Evolutionary conservation across 2,329 filamentous ascomycete genomes (phyloP).

Genomic region (Calonectria henricotiae): DNA sequence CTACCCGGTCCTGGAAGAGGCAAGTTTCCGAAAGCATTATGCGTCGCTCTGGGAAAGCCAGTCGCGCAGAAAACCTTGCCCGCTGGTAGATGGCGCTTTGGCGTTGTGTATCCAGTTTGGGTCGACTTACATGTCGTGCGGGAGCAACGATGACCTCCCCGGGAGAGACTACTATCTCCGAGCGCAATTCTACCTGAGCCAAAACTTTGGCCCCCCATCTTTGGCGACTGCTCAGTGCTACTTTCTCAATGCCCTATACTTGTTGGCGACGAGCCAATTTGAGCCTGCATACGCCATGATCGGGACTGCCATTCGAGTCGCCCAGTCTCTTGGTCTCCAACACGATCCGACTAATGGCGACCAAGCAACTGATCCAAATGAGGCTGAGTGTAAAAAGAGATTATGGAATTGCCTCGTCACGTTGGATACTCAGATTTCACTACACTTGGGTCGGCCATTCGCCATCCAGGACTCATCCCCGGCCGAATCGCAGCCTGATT

Average conservation of each 20-base stretch:
- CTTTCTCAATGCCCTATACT: constrained; percentile 63
- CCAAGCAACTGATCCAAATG: neutral
- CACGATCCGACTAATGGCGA: neutral
- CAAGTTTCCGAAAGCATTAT: constrained; percentile 48
- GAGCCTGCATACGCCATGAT: constrained; percentile 45
- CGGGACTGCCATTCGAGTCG: constrained; percentile 41
- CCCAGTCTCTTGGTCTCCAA: constrained; percentile 46
- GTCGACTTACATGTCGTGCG: constrained; percentile 48
- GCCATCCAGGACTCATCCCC: constrained; percentile 16
- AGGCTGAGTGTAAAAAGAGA: constrained; percentile 2
- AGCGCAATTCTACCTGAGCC: constrained; percentile 61
- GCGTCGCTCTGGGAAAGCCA: constrained; percentile 44
- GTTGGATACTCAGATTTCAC: constrained; percentile 43
- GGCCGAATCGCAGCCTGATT: constrained; percentile 27
- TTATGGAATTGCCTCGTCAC: constrained; percentile 47
- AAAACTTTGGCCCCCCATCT: constrained; percentile 63
- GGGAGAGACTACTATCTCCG: constrained; percentile 63
- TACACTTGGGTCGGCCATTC: constrained; percentile 46
- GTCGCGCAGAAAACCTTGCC: constrained; percentile 60
- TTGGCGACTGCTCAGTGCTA: constrained; percentile 66
- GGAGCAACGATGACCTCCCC: constrained; percentile 58
- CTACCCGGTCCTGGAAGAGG: constrained; percentile 57
- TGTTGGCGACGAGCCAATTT: constrained; percentile 47
- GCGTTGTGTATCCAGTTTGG: constrained; percentile 69
- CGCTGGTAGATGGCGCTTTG: constrained; percentile 69